A percentile compares a stretch with the other conserved stretches of the same genome.
Evolutionary conservation across 73 alveolate species (phyloP).

Genomic region (Symbiodinium pilosum): DNA sequence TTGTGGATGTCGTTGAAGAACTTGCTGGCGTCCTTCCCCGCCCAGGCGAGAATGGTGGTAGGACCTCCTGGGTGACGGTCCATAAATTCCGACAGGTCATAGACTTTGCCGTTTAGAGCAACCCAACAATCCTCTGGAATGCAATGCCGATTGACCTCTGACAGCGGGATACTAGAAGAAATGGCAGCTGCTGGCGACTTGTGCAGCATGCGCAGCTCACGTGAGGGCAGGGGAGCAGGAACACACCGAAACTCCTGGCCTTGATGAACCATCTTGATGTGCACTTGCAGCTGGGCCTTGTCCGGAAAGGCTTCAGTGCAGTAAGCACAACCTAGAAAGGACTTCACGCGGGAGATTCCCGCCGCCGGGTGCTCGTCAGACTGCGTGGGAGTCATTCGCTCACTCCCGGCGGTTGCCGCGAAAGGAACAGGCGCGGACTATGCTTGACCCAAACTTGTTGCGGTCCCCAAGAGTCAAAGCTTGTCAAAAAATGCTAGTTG

Average conservation of each 20-base stretch:
- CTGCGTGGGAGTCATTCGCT: background rate
- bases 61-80: slow-evolving; percentile 79
- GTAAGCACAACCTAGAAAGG: slow-evolving; percentile 62
- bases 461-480: no score
- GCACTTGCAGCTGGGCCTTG: slow-evolving; percentile 48
- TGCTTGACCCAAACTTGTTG: no score
- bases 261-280: slow-evolving; percentile 32
- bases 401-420: background rate
- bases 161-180: slow-evolving; percentile 30
- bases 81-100: slow-evolving; percentile 60
- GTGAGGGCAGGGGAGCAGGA: slow-evolving; percentile 42
- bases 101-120: slow-evolving; percentile 76
- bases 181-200: slow-evolving; percentile 65
- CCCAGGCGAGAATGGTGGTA: slow-evolving; percentile 70
- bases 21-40: slow-evolving; percentile 77
- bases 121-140: slow-evolving; percentile 88
- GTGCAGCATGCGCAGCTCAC: slow-evolving; percentile 27
- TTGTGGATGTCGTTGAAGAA: slow-evolving; percentile 67
- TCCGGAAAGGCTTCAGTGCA: slow-evolving; percentile 68
- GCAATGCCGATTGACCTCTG: slow-evolving; percentile 79
- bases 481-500: no score
- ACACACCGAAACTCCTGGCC: background rate
- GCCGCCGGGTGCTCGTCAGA: slow-evolving; percentile 34
- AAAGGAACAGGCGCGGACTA: background rate
- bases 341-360: background rate